Percentiles rank a stretch among this genome's conserved stretches.
Evolutionary conservation across 2,329 filamentous ascomycete genomes (phyloP).

Genomic region (Aspergillus phoenicis): DNA sequence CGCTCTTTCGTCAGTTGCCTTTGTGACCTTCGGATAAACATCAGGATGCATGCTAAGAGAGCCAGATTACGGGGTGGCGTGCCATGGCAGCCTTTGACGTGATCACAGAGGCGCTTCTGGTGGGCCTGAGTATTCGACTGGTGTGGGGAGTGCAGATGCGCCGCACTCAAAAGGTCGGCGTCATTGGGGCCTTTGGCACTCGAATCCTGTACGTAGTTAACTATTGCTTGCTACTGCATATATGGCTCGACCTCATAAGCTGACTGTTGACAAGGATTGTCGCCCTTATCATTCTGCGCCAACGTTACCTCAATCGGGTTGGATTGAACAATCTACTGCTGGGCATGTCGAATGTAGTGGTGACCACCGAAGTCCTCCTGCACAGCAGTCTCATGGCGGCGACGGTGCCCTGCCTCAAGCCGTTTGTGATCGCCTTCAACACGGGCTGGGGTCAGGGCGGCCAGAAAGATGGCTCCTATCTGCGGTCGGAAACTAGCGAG

Average conservation of each 20-base stretch:
- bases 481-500: neutral
- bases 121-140: constrained; percentile 25
- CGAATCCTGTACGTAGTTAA: constrained; percentile 11
- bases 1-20: neutral
- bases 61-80: constrained; percentile 38
- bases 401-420: constrained; percentile 46
- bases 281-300: constrained; percentile 36
- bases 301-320: constrained; percentile 35
- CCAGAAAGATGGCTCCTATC: constrained; percentile 5
- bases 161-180: constrained; percentile 17
- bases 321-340: constrained; percentile 33
- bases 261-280: constrained; percentile 17
- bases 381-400: constrained; percentile 46
- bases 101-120: constrained; percentile 25
- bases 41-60: too few species aligned
- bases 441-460: constrained; percentile 37
- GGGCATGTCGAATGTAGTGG: constrained; percentile 33
- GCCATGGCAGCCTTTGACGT: constrained; percentile 44
- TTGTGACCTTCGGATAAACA: too few species aligned
- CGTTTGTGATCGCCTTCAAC: constrained; percentile 46
- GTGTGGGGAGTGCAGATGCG: constrained; percentile 30
- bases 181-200: constrained; percentile 23
- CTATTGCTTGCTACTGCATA: neutral
- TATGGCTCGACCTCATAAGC: too few species aligned
- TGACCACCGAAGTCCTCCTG: constrained; percentile 43